Conservation (phyloP, 768 basidiomycete species). For the Naganishia vaughanmartiniae region DNA sequence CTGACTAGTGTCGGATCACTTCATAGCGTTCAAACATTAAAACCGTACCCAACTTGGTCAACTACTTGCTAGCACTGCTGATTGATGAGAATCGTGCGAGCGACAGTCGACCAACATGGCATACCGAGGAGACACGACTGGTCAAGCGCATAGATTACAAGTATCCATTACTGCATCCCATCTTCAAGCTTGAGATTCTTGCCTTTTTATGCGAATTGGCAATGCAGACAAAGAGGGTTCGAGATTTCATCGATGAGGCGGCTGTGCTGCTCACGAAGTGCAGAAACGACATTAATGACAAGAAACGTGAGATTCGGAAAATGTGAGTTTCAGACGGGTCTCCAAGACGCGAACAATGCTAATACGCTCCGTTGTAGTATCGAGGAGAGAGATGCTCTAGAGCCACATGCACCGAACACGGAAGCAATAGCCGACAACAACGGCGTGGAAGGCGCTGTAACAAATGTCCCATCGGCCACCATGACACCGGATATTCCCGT, state of each 20-base stretch:
- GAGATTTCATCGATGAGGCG: slow-evolving; percentile 82
- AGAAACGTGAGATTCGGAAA: slow-evolving; percentile 83
- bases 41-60: slow-evolving; percentile 58
- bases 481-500: slow-evolving; percentile 12
- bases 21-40: slow-evolving; percentile 57
- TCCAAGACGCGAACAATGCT: neutral
- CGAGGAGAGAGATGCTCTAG: slow-evolving; percentile 47
- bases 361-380: neutral
- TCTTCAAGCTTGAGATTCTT: slow-evolving; percentile 79
- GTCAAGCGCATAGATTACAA: slow-evolving; percentile 59
- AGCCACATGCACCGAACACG: slow-evolving; percentile 38
- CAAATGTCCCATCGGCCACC: neutral
- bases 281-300: slow-evolving; percentile 91
- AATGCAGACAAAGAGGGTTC: slow-evolving; percentile 83
- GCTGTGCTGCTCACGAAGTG: slow-evolving; percentile 86
- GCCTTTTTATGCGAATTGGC: slow-evolving; percentile 85
- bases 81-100: slow-evolving; percentile 47
- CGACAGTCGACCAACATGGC: slow-evolving; percentile 49
- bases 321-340: slow-evolving; percentile 57
- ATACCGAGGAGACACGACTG: slow-evolving; percentile 42
- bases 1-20: neutral
- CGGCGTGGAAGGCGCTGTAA: slow-evolving; percentile 27
- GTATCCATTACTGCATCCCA: slow-evolving; percentile 69
- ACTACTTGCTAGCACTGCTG: slow-evolving; percentile 43
- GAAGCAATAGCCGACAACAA: slow-evolving; percentile 18